Evolutionary conservation across 306 rosid species (phyloP), one percentile per base, ranked within the genome.

Genomic region (Boehmeria nivea): DNA sequence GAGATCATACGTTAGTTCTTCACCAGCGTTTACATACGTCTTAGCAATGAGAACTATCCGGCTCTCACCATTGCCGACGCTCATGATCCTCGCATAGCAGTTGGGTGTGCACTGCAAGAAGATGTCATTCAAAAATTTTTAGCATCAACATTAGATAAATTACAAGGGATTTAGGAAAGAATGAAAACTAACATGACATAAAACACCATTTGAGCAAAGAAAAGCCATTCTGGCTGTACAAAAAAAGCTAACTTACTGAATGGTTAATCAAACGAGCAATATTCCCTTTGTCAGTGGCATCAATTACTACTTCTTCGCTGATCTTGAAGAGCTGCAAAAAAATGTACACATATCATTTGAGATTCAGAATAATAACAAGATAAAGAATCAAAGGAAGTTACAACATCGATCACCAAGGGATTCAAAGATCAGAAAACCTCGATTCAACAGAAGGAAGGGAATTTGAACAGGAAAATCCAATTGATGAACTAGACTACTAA

Each of bases 91-190:
- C 31, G 99, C 88, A 65, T 78, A 84, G 73, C 96, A 87, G 78
- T 91, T 91, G 59, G 99, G 99, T 85, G 77, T 82, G 82, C 99
- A 91, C 99, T 91, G 80, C 82, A 82, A 64, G 65, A 76, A 61
- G 50, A 17, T 21, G 21, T 21, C 43, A 61, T 13, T 18, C 12
- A 7, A 70, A 18, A 21, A 4, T 10, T 13, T 23, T 61, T 50
- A 66, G 58, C 37, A 43, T 48, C 27, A 23, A 16, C n/a, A 4
- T 31, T 31, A 4, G 36, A 31, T 31, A 31, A n/a, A 31, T 31
- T 31, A 31, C 36, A 31, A 31, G 36, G 36, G 36, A 2, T 31
- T 31, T n/a, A 62, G n/a, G 9, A 19, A 46, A 18, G 26, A 50
- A 49, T 16, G 16, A 13, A 13, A 23, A 50, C 19, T 1, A 14